A percentile compares a stretch with the other conserved stretches of the same genome.
Conservation (phyloP, 2,329 filamentous ascomycete genomes). For the Ceratocystis alfenasii region DNA sequence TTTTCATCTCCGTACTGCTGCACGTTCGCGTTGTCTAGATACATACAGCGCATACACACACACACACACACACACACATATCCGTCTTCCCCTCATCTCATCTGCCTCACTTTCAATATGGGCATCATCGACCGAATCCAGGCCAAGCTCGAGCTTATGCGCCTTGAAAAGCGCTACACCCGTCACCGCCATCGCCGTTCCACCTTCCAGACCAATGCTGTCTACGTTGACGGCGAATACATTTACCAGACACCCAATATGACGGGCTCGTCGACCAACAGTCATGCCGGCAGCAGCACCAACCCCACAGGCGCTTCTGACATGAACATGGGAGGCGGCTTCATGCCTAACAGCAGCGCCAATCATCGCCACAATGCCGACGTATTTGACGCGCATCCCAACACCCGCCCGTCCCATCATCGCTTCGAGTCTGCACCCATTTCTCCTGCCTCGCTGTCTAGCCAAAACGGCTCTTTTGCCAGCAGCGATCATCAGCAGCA, state of each 20-base stretch:
- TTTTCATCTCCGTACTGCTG: background rate
- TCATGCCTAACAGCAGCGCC: background rate
- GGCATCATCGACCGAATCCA: constrained; percentile 49
- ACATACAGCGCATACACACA: background rate
- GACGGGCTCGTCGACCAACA: constrained; percentile 40
- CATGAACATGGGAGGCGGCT: background rate
- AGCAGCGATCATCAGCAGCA: constrained; percentile 2
- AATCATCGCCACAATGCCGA: background rate
- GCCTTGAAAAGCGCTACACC: constrained; percentile 89
- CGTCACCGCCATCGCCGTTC: constrained; percentile 74
- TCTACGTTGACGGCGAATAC: constrained; percentile 94
- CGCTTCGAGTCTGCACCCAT: constrained; percentile 17
- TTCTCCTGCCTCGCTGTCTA: constrained; percentile 1
- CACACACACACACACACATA: background rate
- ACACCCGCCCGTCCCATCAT: constrained; percentile 1
- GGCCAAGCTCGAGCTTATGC: constrained; percentile 75
- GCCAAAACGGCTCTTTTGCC: constrained; percentile 7
- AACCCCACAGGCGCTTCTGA: background rate
- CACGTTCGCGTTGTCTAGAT: background rate
- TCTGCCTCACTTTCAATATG: constrained; percentile 30
- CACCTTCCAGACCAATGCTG: constrained; percentile 76
- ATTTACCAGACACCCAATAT: constrained; percentile 58
- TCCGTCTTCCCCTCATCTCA: background rate
- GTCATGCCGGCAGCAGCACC: background rate
- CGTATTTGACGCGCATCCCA: background rate